Evolutionary conservation across 495 filamentous ascomycete genomes (phyloP).

Genomic region (Neurospora africana): DNA sequence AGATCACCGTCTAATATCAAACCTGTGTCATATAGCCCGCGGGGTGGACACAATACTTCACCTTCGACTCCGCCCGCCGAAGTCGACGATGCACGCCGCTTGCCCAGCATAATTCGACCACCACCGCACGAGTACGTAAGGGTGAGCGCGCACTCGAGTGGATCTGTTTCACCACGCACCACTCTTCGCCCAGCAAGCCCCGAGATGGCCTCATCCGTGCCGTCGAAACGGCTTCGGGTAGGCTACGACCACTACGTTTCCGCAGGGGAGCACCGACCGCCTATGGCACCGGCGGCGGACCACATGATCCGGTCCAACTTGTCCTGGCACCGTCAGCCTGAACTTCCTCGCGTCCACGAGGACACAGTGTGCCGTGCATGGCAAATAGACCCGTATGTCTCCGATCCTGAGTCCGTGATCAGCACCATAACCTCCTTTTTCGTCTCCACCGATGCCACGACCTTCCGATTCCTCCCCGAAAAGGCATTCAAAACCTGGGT

Average conservation of each 20-base stretch:
- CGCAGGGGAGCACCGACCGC: slow-evolving; percentile 17
- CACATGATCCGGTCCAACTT: slow-evolving; percentile 15
- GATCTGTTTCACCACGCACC: slow-evolving; percentile 34
- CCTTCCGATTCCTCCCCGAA: slow-evolving; percentile 40
- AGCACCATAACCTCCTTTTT: slow-evolving; percentile 17
- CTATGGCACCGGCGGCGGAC: slow-evolving; percentile 26
- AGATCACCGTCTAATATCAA: slow-evolving; percentile 8
- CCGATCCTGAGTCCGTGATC: slow-evolving; percentile 30
- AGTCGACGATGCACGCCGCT: slow-evolving; percentile 32
- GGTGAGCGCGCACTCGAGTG: slow-evolving; percentile 31
- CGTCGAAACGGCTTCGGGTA: slow-evolving; percentile 30
- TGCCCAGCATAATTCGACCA: slow-evolving; percentile 16
- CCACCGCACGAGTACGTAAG: slow-evolving; percentile 20
- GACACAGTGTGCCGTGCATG: slow-evolving; percentile 46
- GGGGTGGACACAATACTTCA: slow-evolving; percentile 44
- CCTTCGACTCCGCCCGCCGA: slow-evolving; percentile 41
- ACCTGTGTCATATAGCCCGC: slow-evolving; percentile 27
- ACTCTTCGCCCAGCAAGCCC: slow-evolving; percentile 21
- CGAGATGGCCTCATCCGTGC: slow-evolving; percentile 14
- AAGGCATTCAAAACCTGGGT: slow-evolving; percentile 24
- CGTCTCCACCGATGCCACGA: slow-evolving; percentile 13
- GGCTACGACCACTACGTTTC: slow-evolving; percentile 33
- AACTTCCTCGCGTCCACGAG: slow-evolving; percentile 30
- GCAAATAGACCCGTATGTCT: slow-evolving; percentile 54
- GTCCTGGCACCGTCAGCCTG: slow-evolving; percentile 32